Base-by-base conservation (phyloP, 352 stramenopile genomes). In the Pythium phragmiticola region DNA sequence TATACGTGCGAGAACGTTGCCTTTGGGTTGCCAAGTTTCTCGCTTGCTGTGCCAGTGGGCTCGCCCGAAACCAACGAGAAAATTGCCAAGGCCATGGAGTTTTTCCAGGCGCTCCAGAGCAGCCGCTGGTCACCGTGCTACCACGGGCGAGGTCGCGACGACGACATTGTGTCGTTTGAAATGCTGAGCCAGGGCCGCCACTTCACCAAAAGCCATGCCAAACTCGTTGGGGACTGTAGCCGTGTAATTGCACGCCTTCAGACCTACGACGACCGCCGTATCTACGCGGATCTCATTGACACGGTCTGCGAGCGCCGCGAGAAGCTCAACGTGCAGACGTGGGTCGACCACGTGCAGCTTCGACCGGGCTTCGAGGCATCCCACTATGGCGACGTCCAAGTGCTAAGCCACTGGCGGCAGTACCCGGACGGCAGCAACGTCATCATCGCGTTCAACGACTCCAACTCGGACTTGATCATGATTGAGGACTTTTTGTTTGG, bases 161-260 rank as follows among this genome's bases (percentile, higher is more conserved):
- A 57, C 34, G 53, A 63, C 16, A 65, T 70, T 26, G 16, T 60
- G 14, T 57, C 68, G 7, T 88, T 88, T 33, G 70, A 87, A 37
- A 66, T 78, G 13, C 61, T 75, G 30, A 72, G 50, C 42, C 52
- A 75, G 34, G 68, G 68, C 0, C 75, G 69, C 3, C 55, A 63
- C n/a, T 83, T 86, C 56, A 82, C 81, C 37, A 82, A 75, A 41
- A 88, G 77, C 68, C 76, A 86, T 42, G 80, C 68, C 45, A 82
- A 74, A 39, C 55, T 90, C 47, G 41, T 65, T 1, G 76, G 76
- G 16, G 59, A 63, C 37, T 87, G 79, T 41, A 52, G 54, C 6
- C 69, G 72, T 17, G 63, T 84, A 1, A 60, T 87, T 1, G 57
- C 60, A 3, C 69, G 76, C 4, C 42, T 89, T 23, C 54, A 83